These are phyloP conservation scores for Aspergillus saccharolyticus DNA, from an alignment of 495 filamentous ascomycete genomes.

Conservation along the genomic window DNA sequence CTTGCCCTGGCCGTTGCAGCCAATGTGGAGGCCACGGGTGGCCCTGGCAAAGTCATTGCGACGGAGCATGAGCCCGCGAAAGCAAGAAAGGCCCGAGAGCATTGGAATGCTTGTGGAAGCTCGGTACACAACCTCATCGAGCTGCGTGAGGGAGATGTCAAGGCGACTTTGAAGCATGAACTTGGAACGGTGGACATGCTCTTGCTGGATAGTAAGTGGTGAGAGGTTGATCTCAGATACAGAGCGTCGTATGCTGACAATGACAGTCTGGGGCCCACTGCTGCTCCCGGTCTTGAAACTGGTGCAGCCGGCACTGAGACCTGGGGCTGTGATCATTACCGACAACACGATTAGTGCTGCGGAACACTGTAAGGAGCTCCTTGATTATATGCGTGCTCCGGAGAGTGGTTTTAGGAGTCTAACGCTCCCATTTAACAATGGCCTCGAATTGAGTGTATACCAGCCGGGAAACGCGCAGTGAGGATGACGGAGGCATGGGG, in stretches of 20 bases:
- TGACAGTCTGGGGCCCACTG: constrained; percentile 50
- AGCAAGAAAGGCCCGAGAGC: constrained; percentile 36
- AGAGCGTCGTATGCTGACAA: not conserved
- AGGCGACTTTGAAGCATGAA: constrained; percentile 43
- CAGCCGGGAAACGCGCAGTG: not conserved
- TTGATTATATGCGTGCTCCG: not conserved
- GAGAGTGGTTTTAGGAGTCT: not conserved
- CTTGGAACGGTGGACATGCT: constrained; percentile 48
- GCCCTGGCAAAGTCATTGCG: constrained; percentile 44
- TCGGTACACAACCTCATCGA: constrained; percentile 44
- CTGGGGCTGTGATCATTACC: constrained; percentile 45
- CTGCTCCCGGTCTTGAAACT: constrained; percentile 46
- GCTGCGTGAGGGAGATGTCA: constrained; percentile 50
- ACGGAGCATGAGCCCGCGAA: constrained; percentile 53
- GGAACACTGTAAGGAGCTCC: not conserved
- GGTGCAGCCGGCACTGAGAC: constrained; percentile 38
- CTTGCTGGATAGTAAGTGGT: constrained; percentile 50
- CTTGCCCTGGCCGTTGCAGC: constrained; percentile 49
- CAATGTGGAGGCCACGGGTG: constrained; percentile 8
- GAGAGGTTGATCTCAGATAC: not conserved
- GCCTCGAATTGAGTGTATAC: not conserved
- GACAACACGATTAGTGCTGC: constrained; percentile 27
- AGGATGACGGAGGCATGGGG: not conserved
- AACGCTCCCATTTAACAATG: not conserved
- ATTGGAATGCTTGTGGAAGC: constrained; percentile 46